A percentile compares a stretch with the other conserved stretches of the same genome.
Evolutionary conservation across 1,284 basidiomycete species (phyloP).

Genomic region (Melanopsichium pennsylvanicum): DNA sequence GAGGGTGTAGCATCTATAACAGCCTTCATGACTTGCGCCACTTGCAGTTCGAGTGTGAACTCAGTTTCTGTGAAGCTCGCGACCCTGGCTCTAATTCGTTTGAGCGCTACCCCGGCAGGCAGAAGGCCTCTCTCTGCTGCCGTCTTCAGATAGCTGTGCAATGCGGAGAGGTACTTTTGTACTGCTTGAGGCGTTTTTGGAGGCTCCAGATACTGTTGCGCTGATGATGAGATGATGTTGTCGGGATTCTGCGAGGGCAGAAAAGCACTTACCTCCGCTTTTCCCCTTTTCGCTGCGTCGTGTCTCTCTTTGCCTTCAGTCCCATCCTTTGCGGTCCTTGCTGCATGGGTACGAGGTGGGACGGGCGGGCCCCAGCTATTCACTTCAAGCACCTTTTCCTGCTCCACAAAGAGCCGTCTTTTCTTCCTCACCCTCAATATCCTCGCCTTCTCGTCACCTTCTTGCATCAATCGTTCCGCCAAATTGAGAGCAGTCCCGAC

Average conservation of each 20-base stretch:
- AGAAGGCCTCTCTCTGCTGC: conserved; percentile 7
- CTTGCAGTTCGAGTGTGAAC: conserved; percentile 19
- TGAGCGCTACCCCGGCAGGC: conserved; percentile 11
- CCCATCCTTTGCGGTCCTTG: background rate
- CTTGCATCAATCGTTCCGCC: conserved; percentile 22
- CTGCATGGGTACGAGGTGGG: background rate
- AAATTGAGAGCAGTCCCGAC: conserved; percentile 24
- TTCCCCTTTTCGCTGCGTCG: background rate
- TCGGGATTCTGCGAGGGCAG: conserved; percentile 20
- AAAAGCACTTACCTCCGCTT: conserved; percentile 4
- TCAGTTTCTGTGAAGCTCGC: background rate
- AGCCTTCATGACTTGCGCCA: conserved; percentile 8
- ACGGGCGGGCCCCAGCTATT: conserved; percentile 21
- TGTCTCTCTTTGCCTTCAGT: too few relatives aligned
- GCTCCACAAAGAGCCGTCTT: conserved; percentile 26
- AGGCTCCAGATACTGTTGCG: conserved; percentile 1
- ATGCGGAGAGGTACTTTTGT: conserved; percentile 8
- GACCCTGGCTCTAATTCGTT: conserved; percentile 21
- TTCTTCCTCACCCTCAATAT: conserved; percentile 33
- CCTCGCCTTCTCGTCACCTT: conserved; percentile 6
- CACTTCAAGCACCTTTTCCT: conserved; percentile 28
- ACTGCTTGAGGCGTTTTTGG: conserved; percentile 15
- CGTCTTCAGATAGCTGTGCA: conserved; percentile 20
- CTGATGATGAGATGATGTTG: background rate
- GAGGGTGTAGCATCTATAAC: conserved; percentile 16